phyloP scores from a whole-genome alignment of 331 rosid species.

The Phaseolus coccineus region DNA sequence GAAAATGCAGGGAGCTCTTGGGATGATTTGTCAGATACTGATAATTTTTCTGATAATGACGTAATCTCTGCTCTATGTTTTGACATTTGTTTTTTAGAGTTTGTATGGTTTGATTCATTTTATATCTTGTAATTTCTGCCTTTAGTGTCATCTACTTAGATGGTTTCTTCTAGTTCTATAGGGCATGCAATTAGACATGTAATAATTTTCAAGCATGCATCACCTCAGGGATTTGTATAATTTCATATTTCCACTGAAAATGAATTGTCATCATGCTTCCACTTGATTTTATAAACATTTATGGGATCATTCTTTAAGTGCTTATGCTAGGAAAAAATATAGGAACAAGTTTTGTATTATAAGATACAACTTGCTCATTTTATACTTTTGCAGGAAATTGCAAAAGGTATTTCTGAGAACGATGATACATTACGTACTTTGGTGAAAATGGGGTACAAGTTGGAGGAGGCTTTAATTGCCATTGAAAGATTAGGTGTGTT shows the following conservation, averaged over 20 bases:
- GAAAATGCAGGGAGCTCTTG: conserved; percentile 65
- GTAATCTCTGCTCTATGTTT: conserved; percentile 49
- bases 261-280: conserved; percentile 22
- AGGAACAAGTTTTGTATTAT: conserved; percentile 13
- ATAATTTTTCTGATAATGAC: conserved; percentile 67
- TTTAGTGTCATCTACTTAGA: conserved; percentile 16
- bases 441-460: conserved; percentile 78
- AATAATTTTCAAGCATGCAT: conserved; percentile 24
- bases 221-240: conserved; percentile 14
- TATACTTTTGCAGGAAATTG: conserved; percentile 60
- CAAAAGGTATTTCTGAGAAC: conserved; percentile 50
- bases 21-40: conserved; percentile 70
- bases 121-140: conserved; percentile 20
- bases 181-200: not conserved
- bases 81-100: conserved; percentile 26
- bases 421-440: conserved; percentile 52
- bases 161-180: conserved; percentile 34
- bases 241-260: conserved; percentile 27
- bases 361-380: conserved; percentile 21
- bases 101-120: conserved; percentile 31
- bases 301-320: conserved; percentile 13
- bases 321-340: conserved; percentile 13
- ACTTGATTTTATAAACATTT: conserved; percentile 26
- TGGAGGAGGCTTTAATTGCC: conserved; percentile 74
- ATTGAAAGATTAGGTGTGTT: conserved; percentile 86